Evolutionary conservation across 176 grass and related monocot species (phyloP), one percentile per base, ranked within the genome.

Genomic region (Tillandsia fasciculata): DNA sequence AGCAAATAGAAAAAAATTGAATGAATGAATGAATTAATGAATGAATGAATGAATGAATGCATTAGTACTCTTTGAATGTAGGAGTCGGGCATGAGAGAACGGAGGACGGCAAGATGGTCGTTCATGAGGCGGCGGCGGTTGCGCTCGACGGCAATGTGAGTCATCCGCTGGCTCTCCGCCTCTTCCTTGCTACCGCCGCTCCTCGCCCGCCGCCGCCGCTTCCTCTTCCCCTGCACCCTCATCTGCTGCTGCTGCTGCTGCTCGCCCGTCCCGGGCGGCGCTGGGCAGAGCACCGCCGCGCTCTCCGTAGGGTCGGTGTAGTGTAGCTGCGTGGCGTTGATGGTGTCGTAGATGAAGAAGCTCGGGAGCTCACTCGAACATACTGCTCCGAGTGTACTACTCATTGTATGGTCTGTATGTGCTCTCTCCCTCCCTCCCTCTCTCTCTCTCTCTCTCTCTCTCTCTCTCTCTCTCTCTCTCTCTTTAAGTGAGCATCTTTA

Each of bases 271-370:
- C 3, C 33, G 33, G 33, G 33, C 33, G 33, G 33, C 33, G 33
- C 33, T 5, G 33, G 33, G 33, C 33, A 5, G 33, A 42, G 33
- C 33, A 42, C 33, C 33, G 33, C 33, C 3, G 5, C 33, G 4
- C 5, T 42, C 4, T 42, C 33, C 33, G 33, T 7, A 5, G 33
- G 33, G 65, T 63, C 48, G 10, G 4, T 50, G 24, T 75, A 61
- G 53, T 69, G 75, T 52, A 70, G 14, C 65, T 70, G 77, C 13
- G 77, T 72, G 10, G 89, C 83, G 79, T 84, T 82, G 75, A 89
- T 86, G 75, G 86, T 87, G 72, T 87, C 83, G 76, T 84, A 94
- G 76, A 89, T 71, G 83, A 89, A 80, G 10, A 84, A 29, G 18
- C 9, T 72, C 24, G 77, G 77, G 14, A 33, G 77, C 70, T 67